Evolutionary conservation across 1,139 yeast genomes (phyloP), one percentile per base, ranked within the genome.

Genomic region (Taphrina sp.): DNA sequence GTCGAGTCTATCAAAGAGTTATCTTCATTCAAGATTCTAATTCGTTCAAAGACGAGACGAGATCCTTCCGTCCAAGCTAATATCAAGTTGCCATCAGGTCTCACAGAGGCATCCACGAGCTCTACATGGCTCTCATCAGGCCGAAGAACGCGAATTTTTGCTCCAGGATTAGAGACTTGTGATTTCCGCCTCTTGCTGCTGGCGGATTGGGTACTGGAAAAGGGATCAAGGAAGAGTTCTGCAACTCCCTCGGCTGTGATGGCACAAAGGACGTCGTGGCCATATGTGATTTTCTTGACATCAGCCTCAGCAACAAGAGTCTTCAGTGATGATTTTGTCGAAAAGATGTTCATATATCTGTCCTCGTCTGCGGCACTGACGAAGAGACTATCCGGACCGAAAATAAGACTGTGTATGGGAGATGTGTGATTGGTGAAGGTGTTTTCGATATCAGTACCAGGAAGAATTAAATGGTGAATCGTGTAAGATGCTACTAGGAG

Each of bases 11-110:
- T 24, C 23, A 49, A n/a, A 16, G 19, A 61, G 28, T 35, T 53
- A 17, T 64, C 62, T 26, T 76, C 71, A 56, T 85, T 90, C 65
- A 85, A 83, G 54, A 76, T 77, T 14, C 92, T 83, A 14, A 80
- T 70, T 19, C 77, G 75, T 5, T 58, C 60, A 14, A 58, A 58
- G n/a, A 58, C 52, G 16, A 44, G 36, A 5, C 56, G 51, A 3
- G 85, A 84, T 61, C 78, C 80, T 67, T 88, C 95, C 51, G 84
- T 70, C 95, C 95, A 89, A 1, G 82, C 71, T 26, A 82, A 67
- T 16, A 74, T 69, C 24, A 87, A 61, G 14, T 69, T 75, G 46
- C 72, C 70, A 20, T 72, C 71, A 7, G 76, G 67, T 19, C 74
- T 67, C 1, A 72, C 66, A 0, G 79, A 69, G 56, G 72, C 72